A percentile compares a stretch with the other conserved stretches of the same genome.
phyloP scores from a whole-genome alignment of 1,139 yeast species.

The Yamadazyma atmosphaerica region DNA sequence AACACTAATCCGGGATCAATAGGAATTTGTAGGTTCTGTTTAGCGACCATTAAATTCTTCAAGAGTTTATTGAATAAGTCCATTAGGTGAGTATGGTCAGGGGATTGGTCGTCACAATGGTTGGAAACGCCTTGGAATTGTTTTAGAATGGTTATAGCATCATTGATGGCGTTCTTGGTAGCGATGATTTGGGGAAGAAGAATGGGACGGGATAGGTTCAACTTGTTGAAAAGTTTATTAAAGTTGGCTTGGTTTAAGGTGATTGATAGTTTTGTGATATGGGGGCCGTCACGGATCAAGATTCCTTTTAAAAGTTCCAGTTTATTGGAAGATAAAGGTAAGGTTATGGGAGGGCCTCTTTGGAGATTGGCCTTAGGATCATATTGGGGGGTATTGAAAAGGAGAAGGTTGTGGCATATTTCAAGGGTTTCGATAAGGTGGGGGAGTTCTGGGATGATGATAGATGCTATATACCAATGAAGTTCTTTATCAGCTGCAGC shows the following conservation, averaged over 20 bases:
- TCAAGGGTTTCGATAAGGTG: conserved; percentile 43
- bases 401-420: conserved; percentile 38
- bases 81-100: conserved; percentile 22
- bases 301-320: conserved; percentile 45
- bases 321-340: conserved; percentile 40
- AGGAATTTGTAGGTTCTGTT: conserved; percentile 41
- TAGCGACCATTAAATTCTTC: conserved; percentile 32
- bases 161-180: conserved; percentile 33
- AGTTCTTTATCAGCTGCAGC: conserved; percentile 40
- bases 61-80: conserved; percentile 27
- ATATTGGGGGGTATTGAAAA: conserved; percentile 39
- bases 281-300: conserved; percentile 42
- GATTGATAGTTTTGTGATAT: conserved; percentile 31
- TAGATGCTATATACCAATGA: conserved; percentile 37
- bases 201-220: conserved; percentile 31
- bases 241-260: conserved; percentile 21
- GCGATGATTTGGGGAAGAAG: conserved; percentile 33
- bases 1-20: conserved; percentile 44
- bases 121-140: conserved; percentile 14
- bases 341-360: conserved; percentile 37
- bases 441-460: conserved; percentile 39
- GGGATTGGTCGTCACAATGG: conserved; percentile 10
- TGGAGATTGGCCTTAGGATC: conserved; percentile 5
- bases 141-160: conserved; percentile 27
- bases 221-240: conserved; percentile 28